Conservation (phyloP, 2,329 filamentous ascomycete species). For the Colletotrichum shisoi region DNA sequence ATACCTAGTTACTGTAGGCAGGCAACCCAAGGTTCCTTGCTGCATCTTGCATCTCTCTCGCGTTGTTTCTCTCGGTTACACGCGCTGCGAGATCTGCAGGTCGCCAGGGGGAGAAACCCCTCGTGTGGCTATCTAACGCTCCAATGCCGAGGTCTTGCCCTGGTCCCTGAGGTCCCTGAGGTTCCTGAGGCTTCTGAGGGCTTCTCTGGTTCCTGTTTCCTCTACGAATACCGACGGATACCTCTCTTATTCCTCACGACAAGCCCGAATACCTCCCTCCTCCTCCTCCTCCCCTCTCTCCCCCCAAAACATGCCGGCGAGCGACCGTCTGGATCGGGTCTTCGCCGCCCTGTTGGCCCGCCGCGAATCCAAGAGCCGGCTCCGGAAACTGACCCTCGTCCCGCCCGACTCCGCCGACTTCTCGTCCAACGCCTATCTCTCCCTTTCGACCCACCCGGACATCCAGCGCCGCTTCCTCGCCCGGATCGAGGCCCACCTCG, state of each 20-base stretch:
- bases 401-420: constrained; percentile 77
- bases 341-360: constrained; percentile 31
- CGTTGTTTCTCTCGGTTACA: background rate
- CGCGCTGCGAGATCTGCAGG: constrained; percentile 8
- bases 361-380: constrained; percentile 46
- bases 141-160: too few relatives aligned
- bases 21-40: background rate
- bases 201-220: too few relatives aligned
- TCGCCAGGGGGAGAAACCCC: background rate
- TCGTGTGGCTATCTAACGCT: background rate
- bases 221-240: background rate
- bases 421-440: constrained; percentile 81
- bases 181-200: too few relatives aligned
- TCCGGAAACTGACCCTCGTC: constrained; percentile 62
- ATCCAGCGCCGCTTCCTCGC: constrained; percentile 71
- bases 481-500: constrained; percentile 42
- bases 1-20: too few relatives aligned
- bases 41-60: constrained; percentile 28
- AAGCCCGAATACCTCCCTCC: background rate
- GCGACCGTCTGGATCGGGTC: constrained; percentile 31
- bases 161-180: too few relatives aligned
- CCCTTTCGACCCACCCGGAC: constrained; percentile 64
- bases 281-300: background rate
- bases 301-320: constrained; percentile 25
- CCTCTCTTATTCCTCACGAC: background rate